Evolutionary conservation across 805 yeast species (phyloP).

Genomic region (Candida insectorum): DNA sequence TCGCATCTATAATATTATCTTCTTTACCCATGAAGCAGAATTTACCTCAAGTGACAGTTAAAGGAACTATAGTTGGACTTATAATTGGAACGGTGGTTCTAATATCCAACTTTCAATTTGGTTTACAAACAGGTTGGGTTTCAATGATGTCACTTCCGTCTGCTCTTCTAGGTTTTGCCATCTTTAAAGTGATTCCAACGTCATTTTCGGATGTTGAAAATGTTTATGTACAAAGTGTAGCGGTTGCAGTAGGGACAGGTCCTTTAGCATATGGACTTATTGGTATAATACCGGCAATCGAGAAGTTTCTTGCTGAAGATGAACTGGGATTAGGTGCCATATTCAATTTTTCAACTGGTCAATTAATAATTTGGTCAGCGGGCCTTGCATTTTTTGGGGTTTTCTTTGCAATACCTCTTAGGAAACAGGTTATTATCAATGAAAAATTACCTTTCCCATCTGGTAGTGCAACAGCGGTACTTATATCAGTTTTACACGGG

Average conservation of each 20-base stretch:
- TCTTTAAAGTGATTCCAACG: slow-evolving; percentile 63
- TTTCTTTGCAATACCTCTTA: slow-evolving; percentile 85
- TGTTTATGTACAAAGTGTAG: slow-evolving; percentile 85
- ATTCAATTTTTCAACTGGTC: slow-evolving; percentile 34
- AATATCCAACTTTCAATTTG: slow-evolving; percentile 91
- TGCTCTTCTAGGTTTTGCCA: slow-evolving; percentile 81
- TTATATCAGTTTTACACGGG: slow-evolving; percentile 83
- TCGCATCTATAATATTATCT: background rate
- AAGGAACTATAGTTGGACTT: slow-evolving; percentile 76
- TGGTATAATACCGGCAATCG: slow-evolving; percentile 95
- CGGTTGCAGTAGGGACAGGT: slow-evolving; percentile 97
- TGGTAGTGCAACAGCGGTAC: slow-evolving; percentile 93
- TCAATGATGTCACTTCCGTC: slow-evolving; percentile 98
- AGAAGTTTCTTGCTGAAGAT: slow-evolving; percentile 72
- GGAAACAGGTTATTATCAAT: slow-evolving; percentile 81
- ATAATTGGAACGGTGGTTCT: slow-evolving; percentile 83
- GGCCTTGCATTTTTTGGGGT: slow-evolving; percentile 94
- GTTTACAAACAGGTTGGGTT: slow-evolving; percentile 98
- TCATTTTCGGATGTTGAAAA: slow-evolving; percentile 82
- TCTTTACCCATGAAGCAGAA: slow-evolving; percentile 48
- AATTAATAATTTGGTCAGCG: slow-evolving; percentile 74
- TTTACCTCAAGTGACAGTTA: slow-evolving; percentile 63
- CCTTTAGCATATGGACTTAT: slow-evolving; percentile 94
- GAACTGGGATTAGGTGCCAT: slow-evolving; percentile 65
- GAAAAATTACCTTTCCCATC: slow-evolving; percentile 91